Conservation (phyloP, 352 stramenopile genomes). For the Globisporangium canariense region DNA sequence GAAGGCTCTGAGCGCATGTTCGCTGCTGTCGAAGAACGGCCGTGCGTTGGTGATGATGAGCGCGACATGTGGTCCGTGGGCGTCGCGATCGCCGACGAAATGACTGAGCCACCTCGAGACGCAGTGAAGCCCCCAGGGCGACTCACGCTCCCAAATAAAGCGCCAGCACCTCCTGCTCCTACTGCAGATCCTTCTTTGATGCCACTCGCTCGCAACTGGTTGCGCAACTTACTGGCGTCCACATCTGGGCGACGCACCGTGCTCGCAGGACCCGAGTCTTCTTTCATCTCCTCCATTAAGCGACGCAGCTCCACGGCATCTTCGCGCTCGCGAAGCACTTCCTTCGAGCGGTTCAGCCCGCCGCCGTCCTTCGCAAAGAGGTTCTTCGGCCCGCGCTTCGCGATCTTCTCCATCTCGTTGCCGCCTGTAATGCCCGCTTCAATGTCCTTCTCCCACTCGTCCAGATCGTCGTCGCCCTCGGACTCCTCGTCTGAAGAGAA, state of each 20-base stretch:
- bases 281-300: constrained; percentile 83
- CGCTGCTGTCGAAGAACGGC: constrained; percentile 1
- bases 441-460: constrained; percentile 73
- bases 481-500: constrained; percentile 80
- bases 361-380: constrained; percentile 73
- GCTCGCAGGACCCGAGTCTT: constrained; percentile 39
- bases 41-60: constrained; percentile 59
- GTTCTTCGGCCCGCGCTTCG: constrained; percentile 67
- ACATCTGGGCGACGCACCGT: constrained; percentile 54
- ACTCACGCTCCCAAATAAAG: constrained; percentile 27
- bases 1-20: constrained; percentile 13
- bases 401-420: constrained; percentile 46
- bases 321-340: constrained; percentile 68
- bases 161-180: background rate
- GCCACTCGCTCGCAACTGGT: constrained; percentile 65
- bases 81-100: constrained; percentile 63
- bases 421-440: constrained; percentile 71
- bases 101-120: constrained; percentile 50
- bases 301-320: constrained; percentile 74
- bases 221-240: constrained; percentile 56
- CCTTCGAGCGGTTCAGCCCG: constrained; percentile 73
- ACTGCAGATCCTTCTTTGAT: constrained; percentile 44
- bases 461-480: constrained; percentile 64
- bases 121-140: constrained; percentile 25
- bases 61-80: constrained; percentile 67